Evolutionary conservation across 192 early-diverging fungal species (phyloP).

Genomic region (Cetraspora pellucida): DNA sequence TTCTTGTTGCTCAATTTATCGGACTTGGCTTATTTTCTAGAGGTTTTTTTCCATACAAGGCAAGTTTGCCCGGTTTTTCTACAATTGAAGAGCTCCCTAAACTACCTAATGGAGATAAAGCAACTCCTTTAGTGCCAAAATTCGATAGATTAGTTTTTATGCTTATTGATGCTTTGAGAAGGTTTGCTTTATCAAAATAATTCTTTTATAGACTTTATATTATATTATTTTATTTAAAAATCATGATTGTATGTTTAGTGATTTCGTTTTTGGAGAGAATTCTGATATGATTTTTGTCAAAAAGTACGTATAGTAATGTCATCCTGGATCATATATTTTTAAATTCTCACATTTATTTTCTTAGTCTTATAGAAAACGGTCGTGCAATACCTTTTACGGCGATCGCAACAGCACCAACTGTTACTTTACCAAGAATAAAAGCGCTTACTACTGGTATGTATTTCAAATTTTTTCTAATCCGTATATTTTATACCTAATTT

Average conservation of each 20-base stretch:
- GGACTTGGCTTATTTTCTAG: constrained; percentile 68
- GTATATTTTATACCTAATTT: neutral
- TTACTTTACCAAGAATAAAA: constrained; percentile 81
- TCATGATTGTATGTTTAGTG: constrained; percentile 40
- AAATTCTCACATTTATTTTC: constrained; percentile 47
- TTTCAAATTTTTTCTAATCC: neutral
- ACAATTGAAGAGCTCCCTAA: constrained; percentile 42
- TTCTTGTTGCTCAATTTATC: constrained; percentile 47
- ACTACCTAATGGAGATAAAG: constrained; percentile 25
- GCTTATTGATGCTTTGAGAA: constrained; percentile 74
- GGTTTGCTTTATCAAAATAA: constrained; percentile 40
- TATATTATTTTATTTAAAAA: constrained; percentile 4
- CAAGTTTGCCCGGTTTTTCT: constrained; percentile 64
- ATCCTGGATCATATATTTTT: neutral
- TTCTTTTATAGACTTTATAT: constrained; percentile 27
- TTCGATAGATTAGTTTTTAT: constrained; percentile 68
- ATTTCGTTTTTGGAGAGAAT: constrained; percentile 71
- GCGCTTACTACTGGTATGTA: constrained; percentile 72
- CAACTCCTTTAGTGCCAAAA: constrained; percentile 29
- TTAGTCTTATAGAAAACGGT: constrained; percentile 54
- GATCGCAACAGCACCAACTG: constrained; percentile 68
- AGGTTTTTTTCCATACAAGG: constrained; percentile 83
- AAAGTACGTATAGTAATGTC: constrained; percentile 47
- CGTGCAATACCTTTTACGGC: constrained; percentile 58
- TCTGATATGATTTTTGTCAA: constrained; percentile 66